Evolutionary conservation across 75 land plant species (phyloP), one percentile per base, ranked within the genome.

Genomic region (Selaginella tamariscina): DNA sequence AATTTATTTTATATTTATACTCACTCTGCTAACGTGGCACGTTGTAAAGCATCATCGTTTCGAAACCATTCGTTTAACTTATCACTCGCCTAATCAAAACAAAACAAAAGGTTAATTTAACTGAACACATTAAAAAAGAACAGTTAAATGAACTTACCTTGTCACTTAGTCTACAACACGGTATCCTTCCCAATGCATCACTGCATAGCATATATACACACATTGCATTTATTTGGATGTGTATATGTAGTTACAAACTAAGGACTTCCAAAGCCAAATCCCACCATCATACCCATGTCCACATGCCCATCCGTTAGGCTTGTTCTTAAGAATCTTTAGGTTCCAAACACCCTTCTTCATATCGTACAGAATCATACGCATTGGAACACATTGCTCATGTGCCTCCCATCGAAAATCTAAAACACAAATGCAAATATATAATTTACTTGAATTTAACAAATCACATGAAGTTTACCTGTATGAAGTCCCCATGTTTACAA

Each of bases 21-120:
- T 31, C 77, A 92, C 94, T 88, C 94, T 81, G 84, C 89, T 39
- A 57, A 56, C 54, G 81, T 71, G 33, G 97, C 94, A 15, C 87
- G 88, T 60, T 92, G 89, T 70, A 92, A 24, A 0, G 87, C 97
- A 80, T 92, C 89, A 73, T 92, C 84, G 71, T 92, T 87, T 33
- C 68, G 71, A 74, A 92, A 88, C 97, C 97, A 92, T 67, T 21
- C 72, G 27, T 54, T 74, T 28, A 92, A 71, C 23, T 86, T 77
- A 20, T 78, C 72, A 67, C 66, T 79, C 71, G 97, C 97, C 97
- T 89, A 31, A 55, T 71, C 11, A 27, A 65, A 18, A 0, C 18
- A 33, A 71, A 44, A 55, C 0, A 24, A 1, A 72, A 0, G 31
- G 49, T 49, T 15, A 60, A 13, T 9, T 22, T 15, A 11, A 60